These are phyloP conservation scores for Fusarium nodosum DNA, from an alignment of 2,329 filamentous ascomycete species.

Conservation along the genomic window DNA sequence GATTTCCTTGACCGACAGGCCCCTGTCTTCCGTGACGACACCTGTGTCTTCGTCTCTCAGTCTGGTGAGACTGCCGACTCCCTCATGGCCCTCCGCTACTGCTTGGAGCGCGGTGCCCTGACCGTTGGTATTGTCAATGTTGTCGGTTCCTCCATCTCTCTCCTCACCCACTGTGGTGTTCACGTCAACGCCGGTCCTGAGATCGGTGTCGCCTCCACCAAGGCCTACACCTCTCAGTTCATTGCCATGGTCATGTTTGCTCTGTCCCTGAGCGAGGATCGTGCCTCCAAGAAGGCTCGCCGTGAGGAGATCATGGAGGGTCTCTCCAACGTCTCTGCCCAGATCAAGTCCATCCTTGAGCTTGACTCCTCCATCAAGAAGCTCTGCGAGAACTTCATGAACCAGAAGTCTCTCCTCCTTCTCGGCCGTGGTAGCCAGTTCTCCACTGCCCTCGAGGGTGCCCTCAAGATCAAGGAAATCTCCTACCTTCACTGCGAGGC, in stretches of 20 bases:
- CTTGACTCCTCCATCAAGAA: constrained; percentile 95
- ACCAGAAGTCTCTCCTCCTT: constrained; percentile 95
- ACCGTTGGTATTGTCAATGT: constrained; percentile 99
- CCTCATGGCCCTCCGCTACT: constrained; percentile 96
- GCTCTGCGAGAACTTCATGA: constrained; percentile 92
- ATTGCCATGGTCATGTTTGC: constrained; percentile 99
- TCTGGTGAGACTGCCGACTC: constrained; percentile 99
- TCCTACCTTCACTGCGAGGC: constrained; percentile 99
- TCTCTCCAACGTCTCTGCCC: constrained; percentile 85
- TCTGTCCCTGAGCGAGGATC: constrained; percentile 94
- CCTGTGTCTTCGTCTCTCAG: constrained; percentile 98
- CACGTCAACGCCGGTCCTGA: constrained; percentile 99
- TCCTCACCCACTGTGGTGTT: constrained; percentile 99
- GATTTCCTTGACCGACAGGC: constrained; percentile 98
- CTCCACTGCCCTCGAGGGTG: constrained; percentile 96
- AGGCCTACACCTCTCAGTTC: constrained; percentile 99
- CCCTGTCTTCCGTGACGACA: constrained; percentile 99
- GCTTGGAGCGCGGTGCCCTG: constrained; percentile 94
- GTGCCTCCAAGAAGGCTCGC: constrained; percentile 91
- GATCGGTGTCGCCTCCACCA: constrained; percentile 98
- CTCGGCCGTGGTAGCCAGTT: constrained; percentile 96
- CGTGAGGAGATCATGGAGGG: constrained; percentile 97
- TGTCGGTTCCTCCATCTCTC: constrained; percentile 97
- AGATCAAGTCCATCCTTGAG: constrained; percentile 92
- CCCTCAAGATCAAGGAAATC: constrained; percentile 99